Evolutionary conservation across 768 basidiomycete species (phyloP).

Genomic region (Gymnopilus dilepis): DNA sequence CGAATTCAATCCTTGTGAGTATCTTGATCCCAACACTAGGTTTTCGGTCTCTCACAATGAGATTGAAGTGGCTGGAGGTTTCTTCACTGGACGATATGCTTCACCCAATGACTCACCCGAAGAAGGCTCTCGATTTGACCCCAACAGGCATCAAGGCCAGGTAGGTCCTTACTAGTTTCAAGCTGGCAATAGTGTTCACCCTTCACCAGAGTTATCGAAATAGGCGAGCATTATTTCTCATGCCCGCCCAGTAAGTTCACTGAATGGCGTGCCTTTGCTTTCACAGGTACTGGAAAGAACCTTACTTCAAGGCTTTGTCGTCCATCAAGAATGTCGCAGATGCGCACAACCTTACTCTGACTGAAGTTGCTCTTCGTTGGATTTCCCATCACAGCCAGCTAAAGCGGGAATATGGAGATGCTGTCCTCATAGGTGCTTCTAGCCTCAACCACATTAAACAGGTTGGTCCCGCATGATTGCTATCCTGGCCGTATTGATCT

Average conservation of each 20-base stretch:
- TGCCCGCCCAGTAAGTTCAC: background rate
- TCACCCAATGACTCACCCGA: conserved; percentile 47
- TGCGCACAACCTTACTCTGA: conserved; percentile 41
- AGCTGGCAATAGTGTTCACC: conserved; percentile 15
- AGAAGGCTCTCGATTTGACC: conserved; percentile 61
- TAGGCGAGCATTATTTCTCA: conserved; percentile 34
- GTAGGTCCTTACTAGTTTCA: background rate
- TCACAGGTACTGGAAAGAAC: conserved; percentile 57
- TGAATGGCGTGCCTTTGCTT: background rate
- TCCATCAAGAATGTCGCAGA: conserved; percentile 49
- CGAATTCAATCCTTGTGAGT: conserved; percentile 59
- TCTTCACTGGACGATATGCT: conserved; percentile 60
- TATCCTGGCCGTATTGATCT: background rate
- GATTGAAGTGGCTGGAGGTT: conserved; percentile 58
- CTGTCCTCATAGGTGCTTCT: conserved; percentile 66
- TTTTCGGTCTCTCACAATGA: background rate
- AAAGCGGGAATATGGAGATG: conserved; percentile 52
- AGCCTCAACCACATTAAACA: conserved; percentile 60
- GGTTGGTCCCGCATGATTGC: conserved; percentile 25
- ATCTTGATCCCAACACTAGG: background rate
- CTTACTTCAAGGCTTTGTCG: conserved; percentile 54
- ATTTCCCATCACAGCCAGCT: conserved; percentile 58
- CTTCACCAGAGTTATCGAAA: conserved; percentile 35
- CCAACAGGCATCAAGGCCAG: conserved; percentile 34
- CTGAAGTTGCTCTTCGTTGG: conserved; percentile 66